These are phyloP conservation scores for Simplicillium sp. DNA, from an alignment of 2,329 filamentous ascomycete species.

Conservation along the genomic window DNA sequence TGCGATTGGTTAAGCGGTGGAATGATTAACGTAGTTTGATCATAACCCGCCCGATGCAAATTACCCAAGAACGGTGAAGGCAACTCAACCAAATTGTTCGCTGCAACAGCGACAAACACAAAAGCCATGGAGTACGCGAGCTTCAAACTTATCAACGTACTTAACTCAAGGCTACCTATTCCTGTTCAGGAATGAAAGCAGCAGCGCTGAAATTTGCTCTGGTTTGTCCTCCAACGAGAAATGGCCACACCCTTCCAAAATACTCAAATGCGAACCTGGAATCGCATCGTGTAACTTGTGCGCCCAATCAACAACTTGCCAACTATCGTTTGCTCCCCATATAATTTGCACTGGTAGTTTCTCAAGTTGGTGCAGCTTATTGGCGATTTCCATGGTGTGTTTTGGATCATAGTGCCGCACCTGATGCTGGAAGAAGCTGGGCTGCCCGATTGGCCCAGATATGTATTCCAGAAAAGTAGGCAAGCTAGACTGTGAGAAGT, in stretches of 20 bases:
- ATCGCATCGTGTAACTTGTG: slow-evolving; percentile 18
- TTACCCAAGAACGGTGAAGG: too few species aligned
- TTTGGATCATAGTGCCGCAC: slow-evolving; percentile 21
- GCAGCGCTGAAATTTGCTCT: slow-evolving; percentile 8
- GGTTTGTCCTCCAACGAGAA: slow-evolving; percentile 21
- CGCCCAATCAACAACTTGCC: slow-evolving; percentile 21
- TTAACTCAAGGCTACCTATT: too few species aligned
- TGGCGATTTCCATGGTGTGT: slow-evolving; percentile 20
- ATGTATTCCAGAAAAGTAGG: slow-evolving; percentile 19
- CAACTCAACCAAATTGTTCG: too few species aligned
- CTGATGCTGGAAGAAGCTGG: slow-evolving; percentile 22
- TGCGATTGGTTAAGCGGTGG: too few species aligned
- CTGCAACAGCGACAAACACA: too few species aligned
- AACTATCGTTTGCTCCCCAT: slow-evolving; percentile 20
- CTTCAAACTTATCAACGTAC: too few species aligned
- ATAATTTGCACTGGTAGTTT: slow-evolving; percentile 17
- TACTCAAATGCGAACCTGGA: slow-evolving; percentile 15
- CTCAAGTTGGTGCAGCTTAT: slow-evolving; percentile 13
- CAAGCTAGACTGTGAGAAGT: slow-evolving; percentile 13
- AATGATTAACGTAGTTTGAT: too few species aligned
- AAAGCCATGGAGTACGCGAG: too few species aligned
- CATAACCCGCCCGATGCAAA: too few species aligned
- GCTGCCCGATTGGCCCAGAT: slow-evolving; percentile 19
- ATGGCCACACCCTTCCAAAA: slow-evolving; percentile 18
- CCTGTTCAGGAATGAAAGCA: not conserved